These are phyloP conservation scores for Hanseniaspora uvarum DNA, from an alignment of 1,139 yeast genomes.

Conservation along the genomic window DNA sequence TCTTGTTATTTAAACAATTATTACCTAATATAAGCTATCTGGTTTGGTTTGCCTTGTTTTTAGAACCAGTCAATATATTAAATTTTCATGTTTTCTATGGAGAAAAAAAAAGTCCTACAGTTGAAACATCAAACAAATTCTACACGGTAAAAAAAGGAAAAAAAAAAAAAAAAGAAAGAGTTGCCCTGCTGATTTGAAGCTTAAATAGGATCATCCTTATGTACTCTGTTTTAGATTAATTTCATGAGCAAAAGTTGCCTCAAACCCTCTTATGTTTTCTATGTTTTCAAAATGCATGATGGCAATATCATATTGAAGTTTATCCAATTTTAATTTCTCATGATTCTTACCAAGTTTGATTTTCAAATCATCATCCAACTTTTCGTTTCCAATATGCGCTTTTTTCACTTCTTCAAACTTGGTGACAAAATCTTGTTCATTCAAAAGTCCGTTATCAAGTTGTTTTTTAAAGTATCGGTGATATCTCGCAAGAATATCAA, in stretches of 20 bases:
- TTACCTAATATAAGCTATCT: too few relatives aligned
- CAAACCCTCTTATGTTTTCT: background rate
- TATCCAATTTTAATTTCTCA: background rate
- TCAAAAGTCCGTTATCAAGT: background rate
- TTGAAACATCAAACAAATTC: too few relatives aligned
- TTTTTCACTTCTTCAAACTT: constrained; percentile 6
- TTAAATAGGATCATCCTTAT: background rate
- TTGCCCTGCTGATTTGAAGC: background rate
- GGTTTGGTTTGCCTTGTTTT: too few relatives aligned
- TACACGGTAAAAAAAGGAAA: too few relatives aligned
- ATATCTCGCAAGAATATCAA: background rate
- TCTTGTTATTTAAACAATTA: too few relatives aligned
- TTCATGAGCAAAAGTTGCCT: background rate
- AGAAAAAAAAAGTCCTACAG: too few relatives aligned
- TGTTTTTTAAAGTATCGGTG: background rate
- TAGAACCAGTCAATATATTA: too few relatives aligned
- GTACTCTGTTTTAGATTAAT: background rate
- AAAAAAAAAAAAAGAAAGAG: too few relatives aligned
- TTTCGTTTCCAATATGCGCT: background rate
- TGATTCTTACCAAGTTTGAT: background rate
- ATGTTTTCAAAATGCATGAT: constrained; percentile 3
- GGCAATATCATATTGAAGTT: constrained; percentile 3
- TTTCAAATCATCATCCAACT: background rate
- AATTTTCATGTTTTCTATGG: too few relatives aligned
- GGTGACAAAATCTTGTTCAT: background rate